Evolutionary conservation across 192 early-diverging fungal genomes (phyloP), one percentile per base, ranked within the genome.

Genomic region (Backusella morwellensis): DNA sequence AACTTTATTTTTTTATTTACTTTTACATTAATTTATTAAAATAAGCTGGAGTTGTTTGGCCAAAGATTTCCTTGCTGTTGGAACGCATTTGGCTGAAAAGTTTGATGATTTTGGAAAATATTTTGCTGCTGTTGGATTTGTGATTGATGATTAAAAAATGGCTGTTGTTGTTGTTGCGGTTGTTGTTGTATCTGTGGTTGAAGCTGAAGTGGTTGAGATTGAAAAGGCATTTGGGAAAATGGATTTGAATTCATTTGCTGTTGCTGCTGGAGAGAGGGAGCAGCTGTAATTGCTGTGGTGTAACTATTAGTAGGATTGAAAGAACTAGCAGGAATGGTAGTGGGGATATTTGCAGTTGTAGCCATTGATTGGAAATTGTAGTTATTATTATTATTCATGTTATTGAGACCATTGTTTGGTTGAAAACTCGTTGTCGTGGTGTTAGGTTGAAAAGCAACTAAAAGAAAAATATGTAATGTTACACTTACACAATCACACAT

Each of bases 81-180:
- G 35, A 42, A 29, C 17, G 34, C 73, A 69, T 4, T 41, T 11
- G 9, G 35, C 36, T 41, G 71, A 5, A 59, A 21, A 41, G 29
- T 72, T 47, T 69, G 80, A 4, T 72, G 75, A 38, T 50, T 75
- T 34, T 83, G 81, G 44, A 76, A 77, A 29, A 63, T 36, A 42
- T 84, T 80, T 67, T 76, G 77, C 26, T 80, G 81, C 66, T 80
- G 78, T 66, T 71, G 79, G 32, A 80, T 79, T 36, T 63, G 70
- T 35, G 72, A 78, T 40, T 71, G 72, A 35, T 32, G 32, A 14
- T 32, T 40, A 38, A 21, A 21, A 36, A 38, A 68, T 36, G 67
- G 47, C 44, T 72, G 47, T 75, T 67, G 79, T 59, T 67, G 79
- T 59, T 40, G 78, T 78, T 12, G 83, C 77, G 44, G 82, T 78